phyloP scores from a whole-genome alignment of 2,329 filamentous ascomycete species.

The Fusarium nematophilum region DNA sequence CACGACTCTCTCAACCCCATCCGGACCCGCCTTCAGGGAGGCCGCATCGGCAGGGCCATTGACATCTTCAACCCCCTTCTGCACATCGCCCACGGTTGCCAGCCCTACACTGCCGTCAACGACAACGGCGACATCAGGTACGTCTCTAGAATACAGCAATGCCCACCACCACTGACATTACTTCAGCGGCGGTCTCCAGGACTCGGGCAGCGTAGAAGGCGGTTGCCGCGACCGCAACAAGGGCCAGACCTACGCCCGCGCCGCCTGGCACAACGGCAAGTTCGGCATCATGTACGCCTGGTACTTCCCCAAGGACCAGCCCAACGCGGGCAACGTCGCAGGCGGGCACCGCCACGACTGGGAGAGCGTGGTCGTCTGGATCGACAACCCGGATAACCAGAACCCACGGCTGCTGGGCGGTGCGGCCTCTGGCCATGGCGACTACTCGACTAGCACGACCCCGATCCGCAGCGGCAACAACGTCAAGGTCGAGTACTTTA shows the following conservation, averaged over 20 bases:
- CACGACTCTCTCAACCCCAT: slow-evolving; percentile 45
- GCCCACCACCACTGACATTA: background rate
- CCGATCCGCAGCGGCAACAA: slow-evolving; percentile 36
- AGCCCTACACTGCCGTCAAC: slow-evolving; percentile 71
- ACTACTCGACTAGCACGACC: slow-evolving; percentile 43
- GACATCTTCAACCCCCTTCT: slow-evolving; percentile 47
- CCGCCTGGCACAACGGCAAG: slow-evolving; percentile 41
- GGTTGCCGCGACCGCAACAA: slow-evolving; percentile 47
- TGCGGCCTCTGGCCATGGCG: slow-evolving; percentile 52
- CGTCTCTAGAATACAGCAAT: background rate
- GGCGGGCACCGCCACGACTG: slow-evolving; percentile 56
- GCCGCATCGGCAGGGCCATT: slow-evolving; percentile 41
- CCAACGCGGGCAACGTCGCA: slow-evolving; percentile 42
- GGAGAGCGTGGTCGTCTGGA: slow-evolving; percentile 51
- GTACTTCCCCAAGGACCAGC: slow-evolving; percentile 60
- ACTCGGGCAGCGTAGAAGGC: slow-evolving; percentile 43
- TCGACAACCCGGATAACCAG: slow-evolving; percentile 43
- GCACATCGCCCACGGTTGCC: slow-evolving; percentile 67
- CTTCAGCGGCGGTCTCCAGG: slow-evolving; percentile 49
- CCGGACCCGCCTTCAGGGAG: slow-evolving; percentile 39
- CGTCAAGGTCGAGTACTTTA: slow-evolving; percentile 49
- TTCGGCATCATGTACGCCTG: slow-evolving; percentile 57
- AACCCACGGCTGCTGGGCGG: slow-evolving; percentile 49
- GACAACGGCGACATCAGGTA: slow-evolving; percentile 66
- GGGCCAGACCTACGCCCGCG: slow-evolving; percentile 54